Conservation (phyloP, 768 basidiomycete species). For the Tylopilus cervinicoccineus region DNA sequence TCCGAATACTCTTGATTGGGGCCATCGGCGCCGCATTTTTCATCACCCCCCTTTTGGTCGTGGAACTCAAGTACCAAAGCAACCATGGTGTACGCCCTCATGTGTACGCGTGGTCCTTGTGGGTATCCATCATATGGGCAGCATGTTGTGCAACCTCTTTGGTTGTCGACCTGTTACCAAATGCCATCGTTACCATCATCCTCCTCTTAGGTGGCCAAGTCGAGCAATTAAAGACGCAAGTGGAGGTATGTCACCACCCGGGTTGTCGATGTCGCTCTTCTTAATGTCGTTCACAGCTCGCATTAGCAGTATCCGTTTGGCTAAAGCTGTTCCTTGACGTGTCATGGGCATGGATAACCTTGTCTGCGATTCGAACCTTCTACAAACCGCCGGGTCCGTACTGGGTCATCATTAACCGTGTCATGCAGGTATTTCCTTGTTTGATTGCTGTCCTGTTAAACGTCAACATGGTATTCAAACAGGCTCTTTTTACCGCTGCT, state of each 20-base stretch:
- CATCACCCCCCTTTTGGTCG: slow-evolving; percentile 67
- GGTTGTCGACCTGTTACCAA: slow-evolving; percentile 60
- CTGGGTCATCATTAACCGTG: slow-evolving; percentile 65
- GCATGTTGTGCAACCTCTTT: slow-evolving; percentile 57
- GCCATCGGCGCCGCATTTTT: slow-evolving; percentile 58
- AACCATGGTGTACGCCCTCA: slow-evolving; percentile 44
- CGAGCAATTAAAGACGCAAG: slow-evolving; percentile 61
- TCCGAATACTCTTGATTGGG: slow-evolving; percentile 58
- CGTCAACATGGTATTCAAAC: slow-evolving; percentile 7
- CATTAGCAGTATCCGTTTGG: slow-evolving; percentile 66
- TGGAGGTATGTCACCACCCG: slow-evolving; percentile 48
- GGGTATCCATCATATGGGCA: slow-evolving; percentile 67
- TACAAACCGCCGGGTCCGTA: slow-evolving; percentile 60
- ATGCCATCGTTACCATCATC: slow-evolving; percentile 49
- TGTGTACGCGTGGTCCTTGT: slow-evolving; percentile 62
- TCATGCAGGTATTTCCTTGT: slow-evolving; percentile 54
- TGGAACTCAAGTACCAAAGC: slow-evolving; percentile 55
- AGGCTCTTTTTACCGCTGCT: slow-evolving; percentile 44
- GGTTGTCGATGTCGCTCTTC: not conserved
- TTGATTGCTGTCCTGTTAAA: slow-evolving; percentile 2
- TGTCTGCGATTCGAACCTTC: slow-evolving; percentile 57
- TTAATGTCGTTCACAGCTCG: slow-evolving; percentile 41
- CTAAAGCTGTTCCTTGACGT: slow-evolving; percentile 65
- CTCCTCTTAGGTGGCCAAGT: slow-evolving; percentile 56
- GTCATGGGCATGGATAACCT: slow-evolving; percentile 69